Evolutionary conservation across 495 filamentous ascomycete genomes (phyloP), one percentile per base, ranked within the genome.

Genomic region (Penicillium cataractarum): DNA sequence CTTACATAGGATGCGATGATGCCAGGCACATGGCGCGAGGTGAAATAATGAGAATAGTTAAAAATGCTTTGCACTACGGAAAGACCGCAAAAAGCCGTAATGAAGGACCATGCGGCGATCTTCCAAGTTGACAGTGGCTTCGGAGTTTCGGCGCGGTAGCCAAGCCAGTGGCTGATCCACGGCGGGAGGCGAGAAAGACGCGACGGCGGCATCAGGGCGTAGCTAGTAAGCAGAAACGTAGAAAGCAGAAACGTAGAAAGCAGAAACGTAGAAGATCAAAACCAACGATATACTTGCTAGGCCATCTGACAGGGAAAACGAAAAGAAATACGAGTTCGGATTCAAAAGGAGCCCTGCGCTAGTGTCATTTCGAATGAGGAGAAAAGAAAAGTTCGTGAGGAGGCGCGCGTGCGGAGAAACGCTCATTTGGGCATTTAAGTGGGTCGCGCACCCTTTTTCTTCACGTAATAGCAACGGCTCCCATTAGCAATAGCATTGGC

Each of bases 101-200:
- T 66, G 46, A 78, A 76, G 9, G 75, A 77, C 74, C 74, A 78
- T 24, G 65, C 40, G 32, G 68, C 73, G 33, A 69, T 26, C 44
- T 61, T 58, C 42, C 69, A 77, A 57, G 39, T 52, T 27, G 62
- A 54, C 2, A 74, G 62, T 13, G 70, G 72, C 37, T 67, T 71
- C 2, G 68, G 68, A 19, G 67, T 10, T 9, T 64, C 69, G 35
- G 68, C 19, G 4, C 74, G 75, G 58, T 78, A 76, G 58, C 75
- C 75, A 8, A 78, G 65, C 75, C 75, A 78, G 64, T 72, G 74
- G 59, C 72, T 74, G 17, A 76, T 56, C 72, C 74, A 72, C 32
- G 33, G 52, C 1, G 75, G 75, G 19, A 78, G 68, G 44, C 73
- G 72, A 21, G 71, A 60, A 22, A 78, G 66, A 12, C 70, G 70